Evolutionary conservation across 2,329 filamentous ascomycete species (phyloP), one percentile per base, ranked within the genome.

Genomic region (Dactylonectria macrodidyma): DNA sequence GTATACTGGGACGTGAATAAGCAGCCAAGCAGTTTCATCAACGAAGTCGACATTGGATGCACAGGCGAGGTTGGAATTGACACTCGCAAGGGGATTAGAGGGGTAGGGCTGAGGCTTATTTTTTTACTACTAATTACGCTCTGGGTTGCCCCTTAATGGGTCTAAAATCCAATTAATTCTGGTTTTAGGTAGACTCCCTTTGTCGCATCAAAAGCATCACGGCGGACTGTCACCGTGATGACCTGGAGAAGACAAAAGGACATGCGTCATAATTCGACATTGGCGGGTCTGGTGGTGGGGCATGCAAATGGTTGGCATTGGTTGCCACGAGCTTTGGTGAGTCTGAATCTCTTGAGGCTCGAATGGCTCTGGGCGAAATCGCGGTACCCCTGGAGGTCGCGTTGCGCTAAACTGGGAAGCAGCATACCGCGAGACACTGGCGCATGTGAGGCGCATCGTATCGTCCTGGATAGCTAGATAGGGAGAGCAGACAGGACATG

Each of bases 221-320:
- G 34, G 51, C 24, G 54, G 24, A 14, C 14, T 14, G 41, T 44
- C 14, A 44, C 8, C n/a, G 41, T 8, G 55, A 44, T 19, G 22
- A 38, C 50, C 14, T n/a, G 33, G 51, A 54, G n/a, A 51, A 41
- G 61, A 50, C 58, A 34, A 56, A 68, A 44, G 41, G n/a, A 34
- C 57, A 65, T 73, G 69, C 71, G 66, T 76, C 73, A 76, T 73
- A 69, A 73, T 64, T 63, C 59, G 61, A 63, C 47, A 48, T 51
- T 24, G 62, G 62, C 64, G 69, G 66, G 71, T 59, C 68, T 66
- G 9, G 44, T 64, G 51, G 66, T 68, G 69, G 70, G 64, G 62
- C 57, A 36, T n/a, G 41, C 56, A 47, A 41, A 62, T 19, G 19
- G 26, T 30, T 30, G 26, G 26, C 26, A 30, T 30, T 30, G 65